Base-by-base conservation (phyloP, 108 stramenopile species). In the Stephanodiscus triporus region DNA sequence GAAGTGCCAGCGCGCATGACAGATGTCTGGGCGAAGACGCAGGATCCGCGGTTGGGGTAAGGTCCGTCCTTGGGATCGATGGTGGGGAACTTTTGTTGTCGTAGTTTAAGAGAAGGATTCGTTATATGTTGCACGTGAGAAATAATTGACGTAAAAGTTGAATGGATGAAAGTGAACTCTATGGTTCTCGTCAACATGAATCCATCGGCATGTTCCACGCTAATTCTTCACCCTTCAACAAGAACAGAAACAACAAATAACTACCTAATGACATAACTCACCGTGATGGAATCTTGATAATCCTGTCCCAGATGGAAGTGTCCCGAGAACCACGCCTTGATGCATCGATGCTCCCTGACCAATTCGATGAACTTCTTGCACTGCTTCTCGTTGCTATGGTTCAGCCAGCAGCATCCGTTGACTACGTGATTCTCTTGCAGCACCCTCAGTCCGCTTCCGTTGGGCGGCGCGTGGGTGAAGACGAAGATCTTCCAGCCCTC, bases 401-500 rank as follows among this genome's bases (percentile, higher is more conserved):
- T 96, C 63, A 96, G 69, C 91, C 91, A 96, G 67, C 83, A 84
- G 75, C 95, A 96, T n/a, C 95, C 95, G 66, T 96, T 96, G 20
- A 84, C 82, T 11, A 96, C 89, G 66, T 96, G 95, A 59, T 83
- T 84, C 47, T 88, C 82, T 82, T 98, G 97, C 75, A 98, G 71
- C 16, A 97, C 95, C 8, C 97, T 76, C 20, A 98, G 73, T 14
- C 94, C 95, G 20, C 76, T 73, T 9, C 97, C 97, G 61, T 88
- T 95, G 34, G 90, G 88, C 7, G 97, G 97, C 20, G 97, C 97
- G 78, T 98, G 97, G 0, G 95, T 82, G 76, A 97, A 97, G 23
- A 97, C 95, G 48, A 97, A 83, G 9, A 98, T 80, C 70, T 90
- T 93, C 97, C 97, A 98, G 5, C 95, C 96, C 11, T 98, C 94